phyloP scores from a whole-genome alignment of 1,284 basidiomycete genomes.

The Mycena sp. region DNA sequence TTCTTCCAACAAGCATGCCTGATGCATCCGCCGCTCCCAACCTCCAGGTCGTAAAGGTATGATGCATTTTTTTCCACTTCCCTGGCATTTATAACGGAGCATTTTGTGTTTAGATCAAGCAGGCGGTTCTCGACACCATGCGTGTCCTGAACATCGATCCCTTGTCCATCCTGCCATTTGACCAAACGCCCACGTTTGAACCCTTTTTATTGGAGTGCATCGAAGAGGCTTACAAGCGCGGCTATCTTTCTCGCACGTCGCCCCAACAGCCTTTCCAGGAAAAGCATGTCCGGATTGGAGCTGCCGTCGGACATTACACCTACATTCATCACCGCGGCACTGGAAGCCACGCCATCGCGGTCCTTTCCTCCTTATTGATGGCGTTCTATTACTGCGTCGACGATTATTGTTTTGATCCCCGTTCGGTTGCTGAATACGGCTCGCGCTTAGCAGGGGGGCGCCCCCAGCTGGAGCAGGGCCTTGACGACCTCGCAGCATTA shows the following conservation, averaged over 20 bases:
- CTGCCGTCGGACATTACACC: slow-evolving; percentile 10
- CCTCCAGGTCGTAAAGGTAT: background rate
- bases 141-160: background rate
- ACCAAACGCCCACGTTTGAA: slow-evolving; percentile 5
- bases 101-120: background rate
- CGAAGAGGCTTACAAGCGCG: background rate
- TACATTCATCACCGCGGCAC: background rate
- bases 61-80: background rate
- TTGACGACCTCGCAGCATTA: background rate
- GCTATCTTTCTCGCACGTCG: background rate
- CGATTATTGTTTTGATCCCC: background rate
- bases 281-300: slow-evolving; percentile 9
- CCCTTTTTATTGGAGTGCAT: slow-evolving; percentile 4
- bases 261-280: background rate
- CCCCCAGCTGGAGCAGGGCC: slow-evolving; percentile 1
- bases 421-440: background rate
- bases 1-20: background rate
- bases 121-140: slow-evolving; percentile 6
- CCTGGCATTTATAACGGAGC: slow-evolving; percentile 39
- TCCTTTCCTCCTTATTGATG: slow-evolving; percentile 5
- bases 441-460: background rate
- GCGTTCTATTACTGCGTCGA: slow-evolving; percentile 10
- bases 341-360: background rate
- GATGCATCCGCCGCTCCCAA: background rate
- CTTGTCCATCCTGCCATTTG: background rate